Percentiles rank a stretch among this genome's conserved stretches.
Evolutionary conservation across 2,329 filamentous ascomycete species (phyloP).

Genomic region (Penicillium paneum): DNA sequence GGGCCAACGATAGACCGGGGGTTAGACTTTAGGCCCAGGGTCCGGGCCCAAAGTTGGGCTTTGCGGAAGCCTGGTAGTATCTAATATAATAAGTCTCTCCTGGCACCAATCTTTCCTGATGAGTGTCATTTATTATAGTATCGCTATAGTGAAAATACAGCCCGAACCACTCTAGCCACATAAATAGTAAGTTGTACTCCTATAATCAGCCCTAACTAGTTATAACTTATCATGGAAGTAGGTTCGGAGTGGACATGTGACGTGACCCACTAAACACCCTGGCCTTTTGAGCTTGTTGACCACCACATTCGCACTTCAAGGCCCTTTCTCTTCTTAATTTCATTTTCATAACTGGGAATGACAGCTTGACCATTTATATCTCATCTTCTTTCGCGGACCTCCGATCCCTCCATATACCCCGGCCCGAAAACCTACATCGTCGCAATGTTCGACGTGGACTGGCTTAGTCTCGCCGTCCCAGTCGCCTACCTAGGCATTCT

Average conservation of each 20-base stretch:
- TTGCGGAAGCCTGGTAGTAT: no score
- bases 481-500: conserved; percentile 87
- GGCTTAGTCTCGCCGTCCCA: conserved; percentile 80
- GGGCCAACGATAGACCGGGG: no score
- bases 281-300: conserved; percentile 20
- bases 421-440: conserved; percentile 2
- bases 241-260: conserved; percentile 20
- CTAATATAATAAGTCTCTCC: no score
- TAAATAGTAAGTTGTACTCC: no score
- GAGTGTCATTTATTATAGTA: no score
- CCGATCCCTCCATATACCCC: not conserved
- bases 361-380: not conserved
- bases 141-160: no score
- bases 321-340: not conserved
- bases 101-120: no score
- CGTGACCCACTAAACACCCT: conserved; percentile 29
- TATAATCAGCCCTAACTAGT: no score
- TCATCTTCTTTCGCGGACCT: not conserved
- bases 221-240: no score
- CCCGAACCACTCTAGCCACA: no score
- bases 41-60: no score
- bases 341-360: not conserved
- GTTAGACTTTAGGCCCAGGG: no score
- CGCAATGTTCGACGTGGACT: conserved; percentile 57
- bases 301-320: not conserved